Conservation (phyloP, 148 eudicot species). For the Amaranthus cruentus region DNA sequence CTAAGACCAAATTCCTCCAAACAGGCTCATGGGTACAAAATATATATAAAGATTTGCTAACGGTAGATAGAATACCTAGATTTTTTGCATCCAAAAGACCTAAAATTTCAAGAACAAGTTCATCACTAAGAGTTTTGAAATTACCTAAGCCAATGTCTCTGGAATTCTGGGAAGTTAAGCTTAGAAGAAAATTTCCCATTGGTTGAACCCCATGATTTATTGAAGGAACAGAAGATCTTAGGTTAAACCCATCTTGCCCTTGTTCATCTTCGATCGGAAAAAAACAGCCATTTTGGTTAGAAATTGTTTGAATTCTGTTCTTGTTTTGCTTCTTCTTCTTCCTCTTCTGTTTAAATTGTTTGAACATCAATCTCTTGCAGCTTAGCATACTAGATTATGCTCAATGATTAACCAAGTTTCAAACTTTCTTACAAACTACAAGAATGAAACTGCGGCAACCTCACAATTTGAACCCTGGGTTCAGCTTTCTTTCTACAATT, state of each 20-base stretch:
- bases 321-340: slow-evolving; percentile 20
- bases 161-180: slow-evolving; percentile 51
- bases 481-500: no score
- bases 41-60: slow-evolving; percentile 39
- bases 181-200: slow-evolving; percentile 69
- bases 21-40: no score
- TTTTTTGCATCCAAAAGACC: slow-evolving; percentile 55
- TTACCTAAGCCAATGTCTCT: slow-evolving; percentile 80
- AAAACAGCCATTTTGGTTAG: slow-evolving; percentile 15
- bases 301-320: slow-evolving; percentile 5
- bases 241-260: slow-evolving; percentile 43
- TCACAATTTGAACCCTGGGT: no score
- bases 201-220: slow-evolving; percentile 76
- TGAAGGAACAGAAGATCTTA: slow-evolving; percentile 51
- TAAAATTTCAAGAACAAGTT: slow-evolving; percentile 82
- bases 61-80: slow-evolving; percentile 60
- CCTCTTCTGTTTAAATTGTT: slow-evolving; percentile 23
- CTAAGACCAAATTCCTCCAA: no score
- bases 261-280: slow-evolving; percentile 27
- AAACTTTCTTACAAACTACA: no score
- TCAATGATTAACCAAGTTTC: no score
- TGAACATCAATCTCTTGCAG: slow-evolving; percentile 35
- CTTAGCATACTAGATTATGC: slow-evolving; percentile 30
- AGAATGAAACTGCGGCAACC: no score
- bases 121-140: slow-evolving; percentile 64